A percentile compares a stretch with the other conserved stretches of the same genome.
phyloP scores from a whole-genome alignment of 495 filamentous ascomycete species.

The Penicillium maclennaniae region DNA sequence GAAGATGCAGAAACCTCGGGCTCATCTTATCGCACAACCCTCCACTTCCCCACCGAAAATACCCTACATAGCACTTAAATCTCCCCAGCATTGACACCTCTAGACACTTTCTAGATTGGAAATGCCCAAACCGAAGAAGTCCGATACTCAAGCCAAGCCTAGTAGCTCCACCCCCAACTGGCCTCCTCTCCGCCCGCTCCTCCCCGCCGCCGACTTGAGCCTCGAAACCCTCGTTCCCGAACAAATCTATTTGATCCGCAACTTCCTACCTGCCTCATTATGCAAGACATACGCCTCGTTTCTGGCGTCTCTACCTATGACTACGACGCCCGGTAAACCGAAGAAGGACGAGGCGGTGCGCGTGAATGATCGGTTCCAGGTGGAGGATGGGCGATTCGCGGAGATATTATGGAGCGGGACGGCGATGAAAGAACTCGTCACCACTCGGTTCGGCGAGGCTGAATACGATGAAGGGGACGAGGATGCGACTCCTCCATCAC shows the following conservation, averaged over 20 bases:
- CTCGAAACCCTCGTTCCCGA: constrained; percentile 54
- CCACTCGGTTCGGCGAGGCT: constrained; percentile 33
- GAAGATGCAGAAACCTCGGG: constrained; percentile 7
- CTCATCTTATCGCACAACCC: constrained; percentile 9
- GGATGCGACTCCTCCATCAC: constrained; percentile 4
- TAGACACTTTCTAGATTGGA: background rate
- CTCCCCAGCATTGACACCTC: constrained; percentile 1
- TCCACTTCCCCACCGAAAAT: constrained; percentile 4
- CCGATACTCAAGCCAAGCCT: constrained; percentile 16
- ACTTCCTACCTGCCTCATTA: constrained; percentile 73
- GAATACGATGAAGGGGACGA: constrained; percentile 46
- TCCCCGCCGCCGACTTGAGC: constrained; percentile 63
- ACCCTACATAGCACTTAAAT: constrained; percentile 6
- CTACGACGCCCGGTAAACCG: constrained; percentile 78
- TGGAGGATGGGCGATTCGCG: constrained; percentile 72
- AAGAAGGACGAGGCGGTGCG: constrained; percentile 81
- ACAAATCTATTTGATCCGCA: constrained; percentile 73
- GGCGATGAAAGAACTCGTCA: constrained; percentile 30
- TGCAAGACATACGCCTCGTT: constrained; percentile 81
- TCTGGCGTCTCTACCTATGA: constrained; percentile 67
- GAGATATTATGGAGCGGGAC: constrained; percentile 63
- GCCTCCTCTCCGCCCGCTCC: constrained; percentile 70
- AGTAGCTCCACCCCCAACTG: constrained; percentile 53
- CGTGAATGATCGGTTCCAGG: constrained; percentile 88
- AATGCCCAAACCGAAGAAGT: constrained; percentile 28